Evolutionary conservation across 164 flowering plant species (phyloP), one percentile per base, ranked within the genome.

Genomic region (Nelumbo lutea): DNA sequence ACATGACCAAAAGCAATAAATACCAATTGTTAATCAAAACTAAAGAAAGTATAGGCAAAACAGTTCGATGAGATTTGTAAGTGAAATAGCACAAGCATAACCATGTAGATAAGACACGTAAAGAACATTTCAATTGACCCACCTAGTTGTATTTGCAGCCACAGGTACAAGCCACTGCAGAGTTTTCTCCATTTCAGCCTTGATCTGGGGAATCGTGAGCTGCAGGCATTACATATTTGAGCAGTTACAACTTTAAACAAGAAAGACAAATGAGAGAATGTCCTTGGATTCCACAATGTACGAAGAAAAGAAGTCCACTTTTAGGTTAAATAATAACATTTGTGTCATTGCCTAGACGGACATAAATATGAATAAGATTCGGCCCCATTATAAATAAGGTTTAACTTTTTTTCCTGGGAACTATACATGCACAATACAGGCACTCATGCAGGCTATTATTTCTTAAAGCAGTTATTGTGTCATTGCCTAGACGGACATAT

Each of bases 151-250:
- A 68, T 83, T 88, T 66, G 88, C 52, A 58, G 93, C 96, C 14
- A 90, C 40, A 13, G 91, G 93, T 68, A 84, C 89, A 39, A 90
- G 90, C 93, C 96, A 90, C 42, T 82, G 81, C 6, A 90, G 85
- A 56, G 84, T 80, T 73, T 83, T 90, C 62, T 88, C 93, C 88
- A 88, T 87, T 76, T 90, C 89, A 42, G 84, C 86, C 80, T 88
- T 90, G 48, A 90, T 80, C 69, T 80, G 76, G 64, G 84, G 59
- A 57, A 82, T 75, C 45, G 89, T 81, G 39, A 82, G 81, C 91
- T 90, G 89, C 75, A 76, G 61, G 38, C 61, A 75, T 59, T 27
- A 14, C 53, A 74, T 4, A 40, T 27, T 27, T 27, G 27, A 10
- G 9, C 39, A 41, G 53, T n/a, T 9, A 13, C 41, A 40, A 4